These are phyloP conservation scores for Neophaeococcomyces mojaviensis DNA, from an alignment of 2,329 filamentous ascomycete genomes.

Conservation along the genomic window DNA sequence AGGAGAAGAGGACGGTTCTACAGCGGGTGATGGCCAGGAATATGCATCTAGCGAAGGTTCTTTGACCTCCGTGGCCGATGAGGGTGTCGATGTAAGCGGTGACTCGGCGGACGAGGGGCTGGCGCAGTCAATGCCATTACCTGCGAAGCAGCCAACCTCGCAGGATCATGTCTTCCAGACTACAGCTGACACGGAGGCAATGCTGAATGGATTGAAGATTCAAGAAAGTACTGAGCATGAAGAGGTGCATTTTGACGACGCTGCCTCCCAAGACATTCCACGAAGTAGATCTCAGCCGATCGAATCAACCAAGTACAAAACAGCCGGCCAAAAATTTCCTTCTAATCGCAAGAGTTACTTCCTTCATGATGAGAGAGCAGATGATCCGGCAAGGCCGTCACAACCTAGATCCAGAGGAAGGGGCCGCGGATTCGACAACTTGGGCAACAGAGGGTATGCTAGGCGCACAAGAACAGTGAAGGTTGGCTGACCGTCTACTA, in stretches of 20 bases:
- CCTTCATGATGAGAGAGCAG: constrained; percentile 76
- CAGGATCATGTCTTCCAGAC: constrained; percentile 5
- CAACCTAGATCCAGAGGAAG: constrained; percentile 43
- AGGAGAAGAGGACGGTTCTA: constrained; percentile 41
- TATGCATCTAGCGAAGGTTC: constrained; percentile 59
- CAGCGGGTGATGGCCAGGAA: constrained; percentile 47
- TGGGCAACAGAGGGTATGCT: constrained; percentile 2
- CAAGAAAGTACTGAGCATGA: constrained; percentile 35
- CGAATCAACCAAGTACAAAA: constrained; percentile 55
- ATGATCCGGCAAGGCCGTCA: neutral
- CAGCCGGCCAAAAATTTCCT: constrained; percentile 86
- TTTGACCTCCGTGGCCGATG: constrained; percentile 48
- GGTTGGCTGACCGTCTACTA: neutral
- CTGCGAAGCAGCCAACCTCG: neutral
- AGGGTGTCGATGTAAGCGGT: constrained; percentile 51
- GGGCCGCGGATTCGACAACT: constrained; percentile 44
- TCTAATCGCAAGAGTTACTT: constrained; percentile 93
- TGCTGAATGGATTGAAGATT: constrained; percentile 52
- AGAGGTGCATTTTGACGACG: constrained; percentile 46
- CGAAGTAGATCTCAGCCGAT: constrained; percentile 5
- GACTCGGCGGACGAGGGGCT: constrained; percentile 33
- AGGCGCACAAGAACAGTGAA: constrained; percentile 40
- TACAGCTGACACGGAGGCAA: constrained; percentile 49
- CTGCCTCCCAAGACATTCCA: constrained; percentile 9
- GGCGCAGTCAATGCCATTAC: constrained; percentile 11